Evolutionary conservation across 1,139 yeast genomes (phyloP).

Genomic region (Candida dubliniensis): DNA sequence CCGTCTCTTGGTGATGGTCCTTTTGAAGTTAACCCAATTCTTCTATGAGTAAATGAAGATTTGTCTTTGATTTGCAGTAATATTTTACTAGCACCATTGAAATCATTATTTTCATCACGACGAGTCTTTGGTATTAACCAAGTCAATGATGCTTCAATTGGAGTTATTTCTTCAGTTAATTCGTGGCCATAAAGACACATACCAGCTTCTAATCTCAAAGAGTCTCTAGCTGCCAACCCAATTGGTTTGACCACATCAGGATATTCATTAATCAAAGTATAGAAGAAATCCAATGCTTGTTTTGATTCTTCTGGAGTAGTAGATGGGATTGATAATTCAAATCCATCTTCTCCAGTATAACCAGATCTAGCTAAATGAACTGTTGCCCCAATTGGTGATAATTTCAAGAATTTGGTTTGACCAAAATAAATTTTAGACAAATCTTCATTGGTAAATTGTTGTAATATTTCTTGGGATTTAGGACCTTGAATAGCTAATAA

Average conservation of each 20-base stretch:
- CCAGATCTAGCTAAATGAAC: constrained; percentile 91
- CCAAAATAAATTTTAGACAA: constrained; percentile 73
- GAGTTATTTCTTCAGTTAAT: constrained; percentile 75
- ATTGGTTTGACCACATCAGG: constrained; percentile 73
- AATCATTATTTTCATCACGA: constrained; percentile 51
- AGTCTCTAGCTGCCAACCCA: constrained; percentile 96
- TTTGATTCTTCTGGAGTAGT: constrained; percentile 40
- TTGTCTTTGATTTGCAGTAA: constrained; percentile 71
- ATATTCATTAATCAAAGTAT: constrained; percentile 54
- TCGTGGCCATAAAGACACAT: constrained; percentile 98
- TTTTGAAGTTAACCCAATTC: constrained; percentile 70
- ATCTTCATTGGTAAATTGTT: constrained; percentile 60
- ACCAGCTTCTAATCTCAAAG: constrained; percentile 93
- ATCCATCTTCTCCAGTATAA: constrained; percentile 98
- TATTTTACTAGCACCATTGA: constrained; percentile 77
- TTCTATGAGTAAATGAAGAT: constrained; percentile 53
- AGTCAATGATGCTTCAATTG: constrained; percentile 82
- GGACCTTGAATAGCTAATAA: constrained; percentile 94
- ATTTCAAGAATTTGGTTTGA: constrained; percentile 54
- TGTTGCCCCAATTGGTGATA: constrained; percentile 42
- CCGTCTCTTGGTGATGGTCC: constrained; percentile 96
- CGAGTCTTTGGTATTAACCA: constrained; percentile 89
- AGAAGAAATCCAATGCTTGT: constrained; percentile 60
- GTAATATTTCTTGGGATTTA: constrained; percentile 62
- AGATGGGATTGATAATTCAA: constrained; percentile 81